Conservation (phyloP, 176 grass and related monocot species). For the Neostapfia colusana region DNA sequence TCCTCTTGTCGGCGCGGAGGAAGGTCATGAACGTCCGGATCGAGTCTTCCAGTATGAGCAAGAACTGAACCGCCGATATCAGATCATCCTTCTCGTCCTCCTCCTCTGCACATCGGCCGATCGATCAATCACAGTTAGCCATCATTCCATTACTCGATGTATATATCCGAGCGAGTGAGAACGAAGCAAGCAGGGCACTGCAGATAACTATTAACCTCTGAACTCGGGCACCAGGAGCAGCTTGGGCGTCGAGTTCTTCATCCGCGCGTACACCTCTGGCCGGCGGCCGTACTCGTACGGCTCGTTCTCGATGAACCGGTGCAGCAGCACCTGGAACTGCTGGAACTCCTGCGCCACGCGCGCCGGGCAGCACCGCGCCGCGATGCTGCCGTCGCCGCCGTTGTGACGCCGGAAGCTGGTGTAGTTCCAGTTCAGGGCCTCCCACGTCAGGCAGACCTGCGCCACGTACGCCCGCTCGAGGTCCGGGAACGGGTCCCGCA, state of each 20-base stretch:
- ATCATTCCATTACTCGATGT: no score
- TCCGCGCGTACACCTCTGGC: slow-evolving; percentile 69
- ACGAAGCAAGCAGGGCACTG: no score
- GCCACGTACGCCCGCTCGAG: slow-evolving; percentile 85
- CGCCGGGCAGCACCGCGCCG: slow-evolving; percentile 58
- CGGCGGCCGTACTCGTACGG: slow-evolving; percentile 67
- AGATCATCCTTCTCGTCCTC: slow-evolving; percentile 70
- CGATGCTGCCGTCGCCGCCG: slow-evolving; percentile 32
- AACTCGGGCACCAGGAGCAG: slow-evolving; percentile 86
- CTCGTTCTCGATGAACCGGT: slow-evolving; percentile 95
- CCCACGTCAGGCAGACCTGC: slow-evolving; percentile 90
- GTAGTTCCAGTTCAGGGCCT: slow-evolving; percentile 91
- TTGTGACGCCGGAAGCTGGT: slow-evolving; percentile 53
- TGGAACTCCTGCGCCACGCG: slow-evolving; percentile 88
- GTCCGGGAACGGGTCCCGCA: slow-evolving; percentile 64
- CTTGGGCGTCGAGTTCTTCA: slow-evolving; percentile 77
- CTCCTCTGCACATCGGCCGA: slow-evolving; percentile 43
- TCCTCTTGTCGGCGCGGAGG: slow-evolving; percentile 68
- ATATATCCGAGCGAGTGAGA: no score
- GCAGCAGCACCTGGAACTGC: slow-evolving; percentile 84
- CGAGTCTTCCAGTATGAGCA: slow-evolving; percentile 63
- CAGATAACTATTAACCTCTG: slow-evolving; percentile 59
- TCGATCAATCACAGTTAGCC: background rate
- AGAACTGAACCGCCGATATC: slow-evolving; percentile 77
- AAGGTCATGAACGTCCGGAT: slow-evolving; percentile 91